Evolutionary conservation across 805 yeast species (phyloP).

Genomic region (Wickerhamomyces queroliae): DNA sequence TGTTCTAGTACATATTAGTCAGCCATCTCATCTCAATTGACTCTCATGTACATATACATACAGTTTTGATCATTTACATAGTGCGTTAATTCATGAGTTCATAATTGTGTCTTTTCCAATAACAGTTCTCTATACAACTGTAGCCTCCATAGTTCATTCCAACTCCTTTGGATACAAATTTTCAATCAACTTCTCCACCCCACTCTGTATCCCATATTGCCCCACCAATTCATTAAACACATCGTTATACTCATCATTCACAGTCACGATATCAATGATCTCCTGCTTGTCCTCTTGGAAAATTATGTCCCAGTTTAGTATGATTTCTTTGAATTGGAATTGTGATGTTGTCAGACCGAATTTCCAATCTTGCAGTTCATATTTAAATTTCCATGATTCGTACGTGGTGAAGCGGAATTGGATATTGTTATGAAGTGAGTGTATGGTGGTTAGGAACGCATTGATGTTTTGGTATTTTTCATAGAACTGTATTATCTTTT

Average conservation of each 20-base stretch:
- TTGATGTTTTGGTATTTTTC: slow-evolving; percentile 15
- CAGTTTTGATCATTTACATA: too few relatives aligned
- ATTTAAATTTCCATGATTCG: slow-evolving; percentile 5
- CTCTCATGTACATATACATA: too few relatives aligned
- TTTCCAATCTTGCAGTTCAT: too few relatives aligned
- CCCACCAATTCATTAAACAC: slow-evolving; percentile 10
- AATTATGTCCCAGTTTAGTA: slow-evolving; percentile 10
- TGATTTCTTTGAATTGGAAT: slow-evolving; percentile 2
- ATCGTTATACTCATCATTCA: slow-evolving; percentile 7
- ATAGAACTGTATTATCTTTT: slow-evolving; percentile 5
- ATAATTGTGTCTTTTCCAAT: not conserved
- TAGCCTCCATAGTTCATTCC: too few relatives aligned
- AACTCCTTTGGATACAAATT: not conserved
- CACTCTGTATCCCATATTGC: slow-evolving; percentile 8
- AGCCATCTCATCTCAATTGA: too few relatives aligned
- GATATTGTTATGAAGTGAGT: slow-evolving; percentile 11
- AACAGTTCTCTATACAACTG: not conserved
- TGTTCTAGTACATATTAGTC: too few relatives aligned
- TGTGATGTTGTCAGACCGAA: not conserved
- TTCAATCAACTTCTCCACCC: slow-evolving; percentile 5
- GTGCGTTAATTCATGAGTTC: too few relatives aligned
- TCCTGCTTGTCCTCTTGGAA: slow-evolving; percentile 1
- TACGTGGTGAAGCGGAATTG: slow-evolving; percentile 7
- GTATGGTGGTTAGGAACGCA: slow-evolving; percentile 13
- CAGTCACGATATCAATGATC: not conserved